Base-by-base conservation (phyloP, 495 filamentous ascomycete genomes). In the Clohesyomyces aquaticus region DNA sequence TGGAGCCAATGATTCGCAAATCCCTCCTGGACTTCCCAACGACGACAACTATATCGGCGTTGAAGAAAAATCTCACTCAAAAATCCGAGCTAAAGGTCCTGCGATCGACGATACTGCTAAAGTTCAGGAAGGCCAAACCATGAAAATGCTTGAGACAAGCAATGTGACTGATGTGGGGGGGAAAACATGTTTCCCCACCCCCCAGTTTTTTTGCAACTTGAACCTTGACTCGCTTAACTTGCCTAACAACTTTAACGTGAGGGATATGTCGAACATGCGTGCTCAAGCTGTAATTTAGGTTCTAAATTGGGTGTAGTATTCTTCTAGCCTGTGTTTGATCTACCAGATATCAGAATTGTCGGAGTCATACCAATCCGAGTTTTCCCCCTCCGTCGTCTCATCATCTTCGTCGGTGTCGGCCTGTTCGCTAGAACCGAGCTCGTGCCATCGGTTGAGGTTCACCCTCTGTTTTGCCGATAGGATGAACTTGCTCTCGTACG, bases 331-430 rank as follows among this genome's bases (percentile, higher is more conserved):
- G n/a, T 55, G 53, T 55, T 55, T 55, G n/a, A 42, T 55, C 53
- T 43, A 55, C 53, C 35, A 55, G 53, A 42, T 11, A 55, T 42
- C 19, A 55, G 29, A 41, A 55, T 25, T 4, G 53, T 55, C 53
- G 35, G 53, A 55, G 53, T 55, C 53, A 43, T 55, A 55, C 53
- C 29, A 55, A 55, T 55, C 10, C 50, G 32, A 54, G 8, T 23
- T 22, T 41, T 51, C 23, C 48, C 43, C 53, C 32, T 55, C 53
- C 35, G 53, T 55, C 21, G 53, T 55, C 35, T 19, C 29, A 55
- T 55, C 29, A 55, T 55, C 48, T 51, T 51, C 48, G 48, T 27
- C 19, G 48, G 16, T 23, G 22, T 26, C 22, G 27, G 48, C 48
- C 22, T 25, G 48, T 27, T 51, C 48, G 48, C 48, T 23, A 51